Percentiles rank a stretch among this genome's conserved stretches.
Evolutionary conservation across 352 stramenopile species (phyloP).

Genomic region (Pythium phragmiticola): DNA sequence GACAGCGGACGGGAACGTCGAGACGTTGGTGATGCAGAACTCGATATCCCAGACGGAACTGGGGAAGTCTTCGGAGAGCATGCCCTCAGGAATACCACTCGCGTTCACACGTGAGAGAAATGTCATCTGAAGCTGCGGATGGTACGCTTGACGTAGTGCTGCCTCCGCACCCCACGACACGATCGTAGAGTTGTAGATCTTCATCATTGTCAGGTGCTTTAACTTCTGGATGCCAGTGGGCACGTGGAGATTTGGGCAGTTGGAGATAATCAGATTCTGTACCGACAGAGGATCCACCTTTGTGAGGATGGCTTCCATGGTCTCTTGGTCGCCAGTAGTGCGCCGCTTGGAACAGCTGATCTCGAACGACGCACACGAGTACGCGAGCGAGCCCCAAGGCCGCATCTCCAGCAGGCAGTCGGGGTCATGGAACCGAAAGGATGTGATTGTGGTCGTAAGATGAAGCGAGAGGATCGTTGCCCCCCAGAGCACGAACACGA

Average conservation of each 20-base stretch:
- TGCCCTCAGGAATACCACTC: background rate
- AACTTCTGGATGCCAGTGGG: background rate
- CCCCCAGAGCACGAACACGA: constrained; percentile 13
- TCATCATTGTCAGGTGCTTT: background rate
- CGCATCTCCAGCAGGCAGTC: constrained; percentile 26
- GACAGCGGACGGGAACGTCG: background rate
- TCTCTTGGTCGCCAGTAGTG: background rate
- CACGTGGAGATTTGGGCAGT: constrained; percentile 1
- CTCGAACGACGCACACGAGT: constrained; percentile 23
- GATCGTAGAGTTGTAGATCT: constrained; percentile 19
- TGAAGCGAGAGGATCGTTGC: constrained; percentile 10
- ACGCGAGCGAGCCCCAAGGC: constrained; percentile 12
- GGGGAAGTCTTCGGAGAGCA: constrained; percentile 2
- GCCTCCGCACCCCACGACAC: background rate
- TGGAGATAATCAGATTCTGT: constrained; percentile 3
- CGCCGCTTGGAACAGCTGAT: constrained; percentile 20
- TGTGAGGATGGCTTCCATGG: background rate
- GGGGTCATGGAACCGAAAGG: background rate
- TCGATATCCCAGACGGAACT: background rate
- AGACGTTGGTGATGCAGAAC: constrained; percentile 5
- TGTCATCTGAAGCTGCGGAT: background rate
- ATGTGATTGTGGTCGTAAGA: constrained; percentile 2
- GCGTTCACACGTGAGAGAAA: constrained; percentile 2
- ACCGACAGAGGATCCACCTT: background rate
- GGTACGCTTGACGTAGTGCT: background rate